Conservation (phyloP, 345 rosid species). For the Eucalyptus caleyi region DNA sequence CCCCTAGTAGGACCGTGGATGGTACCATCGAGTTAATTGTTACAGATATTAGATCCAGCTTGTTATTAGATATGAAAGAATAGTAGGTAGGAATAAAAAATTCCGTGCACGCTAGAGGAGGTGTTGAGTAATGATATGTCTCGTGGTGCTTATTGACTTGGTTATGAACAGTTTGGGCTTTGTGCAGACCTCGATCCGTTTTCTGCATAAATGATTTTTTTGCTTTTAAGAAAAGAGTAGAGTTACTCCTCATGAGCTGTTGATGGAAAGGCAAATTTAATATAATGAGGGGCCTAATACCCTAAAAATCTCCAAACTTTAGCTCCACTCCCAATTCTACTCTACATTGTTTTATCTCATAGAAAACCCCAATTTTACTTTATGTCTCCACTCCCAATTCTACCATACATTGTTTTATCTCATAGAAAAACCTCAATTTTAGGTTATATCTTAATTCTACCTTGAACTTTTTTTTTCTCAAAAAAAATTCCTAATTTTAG, state of each 20-base stretch:
- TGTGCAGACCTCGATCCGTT: not conserved
- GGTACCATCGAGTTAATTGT: not conserved
- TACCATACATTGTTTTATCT: too few species aligned
- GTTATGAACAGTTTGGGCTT: not conserved
- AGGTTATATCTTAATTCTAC: too few species aligned
- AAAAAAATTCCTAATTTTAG: too few species aligned
- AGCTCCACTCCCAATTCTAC: too few species aligned
- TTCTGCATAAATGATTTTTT: not conserved
- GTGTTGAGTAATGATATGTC: not conserved
- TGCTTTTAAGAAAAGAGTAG: not conserved
- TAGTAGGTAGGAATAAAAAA: not conserved
- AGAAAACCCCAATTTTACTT: too few species aligned
- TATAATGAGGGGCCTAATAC: not conserved
- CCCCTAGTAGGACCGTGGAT: not conserved
- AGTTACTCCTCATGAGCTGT: not conserved
- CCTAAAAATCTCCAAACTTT: not conserved
- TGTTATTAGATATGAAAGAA: not conserved
- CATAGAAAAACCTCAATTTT: too few species aligned
- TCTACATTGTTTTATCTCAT: fast-evolving
- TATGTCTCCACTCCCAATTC: too few species aligned
- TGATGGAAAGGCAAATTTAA: not conserved
- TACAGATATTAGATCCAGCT: not conserved
- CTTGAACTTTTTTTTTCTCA: too few species aligned
- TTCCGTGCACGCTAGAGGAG: not conserved
- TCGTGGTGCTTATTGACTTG: not conserved